Conservation (phyloP, 192 early-diverging fungal genomes). For the Gonapodya prolifera region DNA sequence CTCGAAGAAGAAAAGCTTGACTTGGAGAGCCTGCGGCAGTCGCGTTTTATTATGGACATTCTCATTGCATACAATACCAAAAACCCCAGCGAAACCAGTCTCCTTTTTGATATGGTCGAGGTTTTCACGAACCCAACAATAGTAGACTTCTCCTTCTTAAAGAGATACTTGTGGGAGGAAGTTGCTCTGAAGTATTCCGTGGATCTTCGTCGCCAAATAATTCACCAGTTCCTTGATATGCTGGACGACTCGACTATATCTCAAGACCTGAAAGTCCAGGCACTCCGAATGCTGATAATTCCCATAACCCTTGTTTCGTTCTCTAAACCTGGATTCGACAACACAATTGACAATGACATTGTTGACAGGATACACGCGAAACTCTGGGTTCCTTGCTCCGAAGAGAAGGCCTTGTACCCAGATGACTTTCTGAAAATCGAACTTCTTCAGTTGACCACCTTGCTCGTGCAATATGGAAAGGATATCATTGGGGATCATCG, state of each 20-base stretch:
- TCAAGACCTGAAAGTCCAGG: slow-evolving; percentile 52
- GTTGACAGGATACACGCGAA: slow-evolving; percentile 43
- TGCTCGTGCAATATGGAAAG: slow-evolving; percentile 72
- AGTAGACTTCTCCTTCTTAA: slow-evolving; percentile 28
- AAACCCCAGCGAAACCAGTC: slow-evolving; percentile 48
- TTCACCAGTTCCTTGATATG: slow-evolving; percentile 65
- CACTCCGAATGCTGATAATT: slow-evolving; percentile 69
- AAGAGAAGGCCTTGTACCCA: slow-evolving; percentile 41
- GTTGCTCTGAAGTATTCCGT: slow-evolving; percentile 40
- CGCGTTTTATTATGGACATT: slow-evolving; percentile 52
- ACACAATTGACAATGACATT: slow-evolving; percentile 46
- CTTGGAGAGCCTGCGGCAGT: slow-evolving; percentile 14
- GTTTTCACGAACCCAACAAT: slow-evolving; percentile 10
- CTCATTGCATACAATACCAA: slow-evolving; percentile 52
- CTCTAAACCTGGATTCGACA: slow-evolving; percentile 27
- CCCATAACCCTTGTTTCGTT: slow-evolving; percentile 69
- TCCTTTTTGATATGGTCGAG: slow-evolving; percentile 62
- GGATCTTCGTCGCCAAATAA: slow-evolving; percentile 48
- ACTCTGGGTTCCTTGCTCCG: slow-evolving; percentile 39
- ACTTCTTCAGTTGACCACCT: slow-evolving; percentile 79
- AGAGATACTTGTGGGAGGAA: slow-evolving; percentile 58
- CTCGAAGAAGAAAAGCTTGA: slow-evolving; percentile 4
- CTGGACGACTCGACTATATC: slow-evolving; percentile 46
- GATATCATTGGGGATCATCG: slow-evolving; percentile 59
- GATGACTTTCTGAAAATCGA: slow-evolving; percentile 67